These are phyloP conservation scores for Cicer bijugum DNA, from an alignment of 306 rosid genomes.

Conservation along the genomic window DNA sequence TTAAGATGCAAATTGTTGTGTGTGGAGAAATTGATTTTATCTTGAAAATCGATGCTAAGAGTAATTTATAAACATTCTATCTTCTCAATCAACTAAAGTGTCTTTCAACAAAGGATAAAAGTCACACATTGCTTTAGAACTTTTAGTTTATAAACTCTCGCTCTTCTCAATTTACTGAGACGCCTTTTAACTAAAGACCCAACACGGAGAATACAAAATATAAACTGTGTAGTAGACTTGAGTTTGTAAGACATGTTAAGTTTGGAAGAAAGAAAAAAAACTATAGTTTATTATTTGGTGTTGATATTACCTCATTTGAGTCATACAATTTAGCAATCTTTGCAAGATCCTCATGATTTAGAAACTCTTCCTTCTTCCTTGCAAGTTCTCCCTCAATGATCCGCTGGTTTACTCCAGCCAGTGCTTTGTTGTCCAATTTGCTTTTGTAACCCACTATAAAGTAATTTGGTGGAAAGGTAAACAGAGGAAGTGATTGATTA, in stretches of 20 bases:
- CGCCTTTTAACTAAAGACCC: too few relatives aligned
- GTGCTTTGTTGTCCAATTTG: slow-evolving; percentile 46
- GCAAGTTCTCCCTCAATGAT: slow-evolving; percentile 50
- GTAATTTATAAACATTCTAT: too few relatives aligned
- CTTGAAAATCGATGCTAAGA: too few relatives aligned
- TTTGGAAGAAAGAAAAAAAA: neutral
- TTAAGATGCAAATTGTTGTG: slow-evolving; percentile 3
- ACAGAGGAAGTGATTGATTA: slow-evolving; percentile 4
- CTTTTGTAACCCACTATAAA: slow-evolving; percentile 70
- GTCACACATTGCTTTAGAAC: too few relatives aligned
- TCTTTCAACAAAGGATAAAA: too few relatives aligned
- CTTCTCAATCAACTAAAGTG: too few relatives aligned
- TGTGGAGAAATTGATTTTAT: neutral
- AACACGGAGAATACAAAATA: too few relatives aligned
- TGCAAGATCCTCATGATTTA: slow-evolving; percentile 45
- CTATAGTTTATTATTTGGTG: neutral
- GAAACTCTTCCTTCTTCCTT: slow-evolving; percentile 57
- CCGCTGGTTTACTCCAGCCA: slow-evolving; percentile 55
- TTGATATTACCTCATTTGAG: slow-evolving; percentile 52
- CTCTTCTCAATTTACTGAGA: too few relatives aligned
- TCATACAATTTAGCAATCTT: slow-evolving; percentile 53
- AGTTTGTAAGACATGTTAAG: neutral
- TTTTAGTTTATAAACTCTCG: too few relatives aligned
- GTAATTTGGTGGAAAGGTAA: slow-evolving; percentile 23
- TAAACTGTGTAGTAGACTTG: too few relatives aligned